Evolutionary conservation across 208 protist species (phyloP), one percentile per base, ranked within the genome.

Genomic region (Blastocrithidia nonstop): DNA sequence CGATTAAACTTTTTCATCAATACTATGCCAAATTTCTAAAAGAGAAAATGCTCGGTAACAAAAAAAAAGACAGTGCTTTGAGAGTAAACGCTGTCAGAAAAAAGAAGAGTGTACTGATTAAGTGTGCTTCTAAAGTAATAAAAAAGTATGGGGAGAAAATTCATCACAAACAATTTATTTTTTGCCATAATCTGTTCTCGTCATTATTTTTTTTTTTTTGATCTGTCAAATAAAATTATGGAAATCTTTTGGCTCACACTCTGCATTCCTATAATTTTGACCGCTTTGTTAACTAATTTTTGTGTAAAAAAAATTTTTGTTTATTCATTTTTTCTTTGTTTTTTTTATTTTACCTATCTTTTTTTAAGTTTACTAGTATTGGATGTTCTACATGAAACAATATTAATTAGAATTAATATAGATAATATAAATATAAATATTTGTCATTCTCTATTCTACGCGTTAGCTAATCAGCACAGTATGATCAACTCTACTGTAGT

Each of bases 301-400:
- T 28, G 31, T 27, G 43, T 43, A 40, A 38, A 6, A 51, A 44
- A 57, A 49, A 45, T 45, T 33, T 25, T 23, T 23, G 15, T 11
- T 21, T 43, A 43, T 43, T 21, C 31, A 16, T 35, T 6, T 45
- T 45, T 45, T 32, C 17, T 15, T 45, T 5, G 9, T 37, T 45
- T 45, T 45, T 22, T 45, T n/a, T 11, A 21, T 26, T 22, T 22
- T 26, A 45, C 5, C 3, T 45, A 4, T 45, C 19, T 2, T 33
- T 6, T 39, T 24, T 17, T 6, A 24, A 39, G 20, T 24, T 24
- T 35, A 16, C 29, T 13, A 35, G 15, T 16, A 15, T 35, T 16
- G 29, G 29, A 35, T 35, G 13, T 16, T 35, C 15, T 35, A 16
- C 13, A 16, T 35, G 13, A 16, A 15, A 35, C 13, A 35, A 35